phyloP scores from a whole-genome alignment of 1,284 basidiomycete genomes.

The Pseudozyma sp. region DNA sequence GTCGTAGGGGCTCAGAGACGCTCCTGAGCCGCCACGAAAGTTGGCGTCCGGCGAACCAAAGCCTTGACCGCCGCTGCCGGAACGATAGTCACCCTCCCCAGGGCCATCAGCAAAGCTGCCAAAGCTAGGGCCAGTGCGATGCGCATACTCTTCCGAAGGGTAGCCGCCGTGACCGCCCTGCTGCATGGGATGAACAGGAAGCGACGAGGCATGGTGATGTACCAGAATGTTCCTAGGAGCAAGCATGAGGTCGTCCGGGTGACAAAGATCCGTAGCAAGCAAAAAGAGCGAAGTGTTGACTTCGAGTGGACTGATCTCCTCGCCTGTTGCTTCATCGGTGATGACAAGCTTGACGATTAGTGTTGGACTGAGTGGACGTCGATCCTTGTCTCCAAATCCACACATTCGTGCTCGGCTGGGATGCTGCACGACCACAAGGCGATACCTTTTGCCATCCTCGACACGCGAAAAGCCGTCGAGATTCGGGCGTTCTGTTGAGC shows the following conservation, averaged over 20 bases:
- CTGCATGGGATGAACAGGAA: constrained; percentile 37
- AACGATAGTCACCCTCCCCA: constrained; percentile 21
- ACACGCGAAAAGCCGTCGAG: constrained; percentile 42
- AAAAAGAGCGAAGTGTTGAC: constrained; percentile 62
- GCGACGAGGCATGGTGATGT: constrained; percentile 52
- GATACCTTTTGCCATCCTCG: constrained; percentile 46
- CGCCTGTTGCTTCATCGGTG: constrained; percentile 53
- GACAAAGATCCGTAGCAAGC: constrained; percentile 62
- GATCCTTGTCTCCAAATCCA: constrained; percentile 65
- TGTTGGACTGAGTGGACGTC: constrained; percentile 61
- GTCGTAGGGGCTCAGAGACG: constrained; percentile 14
- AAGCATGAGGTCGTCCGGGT: constrained; percentile 56
- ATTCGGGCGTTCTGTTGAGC: constrained; percentile 22
- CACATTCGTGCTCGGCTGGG: constrained; percentile 61
- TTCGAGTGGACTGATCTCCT: constrained; percentile 55
- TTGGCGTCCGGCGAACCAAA: constrained; percentile 15
- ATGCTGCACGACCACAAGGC: constrained; percentile 59
- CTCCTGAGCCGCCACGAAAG: not conserved
- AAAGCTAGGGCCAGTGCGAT: constrained; percentile 16
- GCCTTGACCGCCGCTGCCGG: constrained; percentile 8
- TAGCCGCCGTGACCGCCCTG: constrained; percentile 20
- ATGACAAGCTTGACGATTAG: constrained; percentile 61
- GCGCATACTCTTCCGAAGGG: constrained; percentile 14
- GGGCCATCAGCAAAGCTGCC: constrained; percentile 24
- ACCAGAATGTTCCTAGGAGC: constrained; percentile 57